A percentile compares a stretch with the other conserved stretches of the same genome.
Evolutionary conservation across 1,139 yeast species (phyloP).

Genomic region (Torulaspora globosa): DNA sequence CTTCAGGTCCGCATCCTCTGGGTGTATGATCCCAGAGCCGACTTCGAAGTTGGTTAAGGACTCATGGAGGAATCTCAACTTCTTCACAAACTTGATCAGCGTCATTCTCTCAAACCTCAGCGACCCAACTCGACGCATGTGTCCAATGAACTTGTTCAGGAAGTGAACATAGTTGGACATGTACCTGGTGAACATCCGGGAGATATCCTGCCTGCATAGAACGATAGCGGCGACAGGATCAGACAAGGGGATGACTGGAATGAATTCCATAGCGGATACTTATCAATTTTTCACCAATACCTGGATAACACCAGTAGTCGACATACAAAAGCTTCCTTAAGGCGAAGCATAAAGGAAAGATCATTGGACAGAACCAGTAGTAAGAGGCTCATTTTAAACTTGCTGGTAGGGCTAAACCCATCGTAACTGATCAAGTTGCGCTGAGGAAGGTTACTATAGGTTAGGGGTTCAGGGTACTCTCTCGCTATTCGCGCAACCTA

Average conservation of each 20-base stretch:
- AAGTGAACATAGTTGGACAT: conserved; percentile 32
- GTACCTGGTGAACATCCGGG: conserved; percentile 26
- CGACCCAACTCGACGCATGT: conserved; percentile 32
- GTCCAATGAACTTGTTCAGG: conserved; percentile 33
- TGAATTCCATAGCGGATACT: neutral
- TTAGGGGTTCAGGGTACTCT: neutral
- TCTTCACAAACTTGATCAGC: conserved; percentile 36
- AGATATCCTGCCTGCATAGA: conserved; percentile 11
- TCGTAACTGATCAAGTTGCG: too few relatives aligned
- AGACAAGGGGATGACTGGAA: neutral
- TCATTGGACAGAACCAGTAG: neutral
- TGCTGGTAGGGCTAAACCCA: neutral
- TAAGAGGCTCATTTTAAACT: neutral
- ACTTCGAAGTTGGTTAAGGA: conserved; percentile 20
- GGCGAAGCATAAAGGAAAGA: neutral
- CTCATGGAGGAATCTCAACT: conserved; percentile 34
- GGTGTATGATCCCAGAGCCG: conserved; percentile 1
- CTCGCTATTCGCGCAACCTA: neutral
- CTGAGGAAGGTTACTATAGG: neutral
- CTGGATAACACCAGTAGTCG: neutral
- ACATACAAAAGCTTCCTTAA: neutral
- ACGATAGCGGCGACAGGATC: conserved; percentile 1
- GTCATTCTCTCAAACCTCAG: conserved; percentile 35
- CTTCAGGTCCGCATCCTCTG: conserved; percentile 2
- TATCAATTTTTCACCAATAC: neutral